Evolutionary conservation across 129 eudicot species (phyloP).

Genomic region (Flaveria ramosissima): DNA sequence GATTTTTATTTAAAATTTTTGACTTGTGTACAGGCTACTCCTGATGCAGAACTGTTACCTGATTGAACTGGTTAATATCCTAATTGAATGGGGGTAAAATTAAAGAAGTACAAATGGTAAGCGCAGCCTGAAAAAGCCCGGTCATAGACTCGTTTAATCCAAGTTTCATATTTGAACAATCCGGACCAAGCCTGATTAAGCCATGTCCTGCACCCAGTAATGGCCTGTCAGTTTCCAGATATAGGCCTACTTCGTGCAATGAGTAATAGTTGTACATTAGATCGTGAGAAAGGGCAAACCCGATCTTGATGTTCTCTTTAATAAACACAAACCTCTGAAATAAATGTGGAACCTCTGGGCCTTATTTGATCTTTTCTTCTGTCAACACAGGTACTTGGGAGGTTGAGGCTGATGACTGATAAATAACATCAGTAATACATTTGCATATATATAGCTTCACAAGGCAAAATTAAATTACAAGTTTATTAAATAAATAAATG

Average conservation of each 20-base stretch:
- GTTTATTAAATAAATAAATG: constrained; percentile 1
- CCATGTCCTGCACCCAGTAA: background rate
- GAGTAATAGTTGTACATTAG: no score
- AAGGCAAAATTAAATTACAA: constrained; percentile 14
- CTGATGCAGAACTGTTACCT: no score
- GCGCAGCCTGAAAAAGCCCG: no score
- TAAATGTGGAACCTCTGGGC: background rate
- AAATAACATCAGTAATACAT: constrained; percentile 7
- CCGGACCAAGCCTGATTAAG: no score
- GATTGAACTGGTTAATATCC: no score
- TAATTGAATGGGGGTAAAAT: no score
- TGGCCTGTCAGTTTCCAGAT: background rate
- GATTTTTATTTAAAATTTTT: background rate
- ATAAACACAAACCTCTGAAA: background rate
- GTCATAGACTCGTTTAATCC: background rate
- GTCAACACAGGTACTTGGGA: constrained; percentile 6
- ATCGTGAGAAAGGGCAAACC: background rate
- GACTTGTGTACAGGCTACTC: no score
- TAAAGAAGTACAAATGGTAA: no score
- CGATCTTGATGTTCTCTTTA: background rate
- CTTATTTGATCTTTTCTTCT: background rate
- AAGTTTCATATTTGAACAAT: background rate
- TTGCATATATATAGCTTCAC: constrained; percentile 21
- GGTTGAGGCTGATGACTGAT: constrained; percentile 8
- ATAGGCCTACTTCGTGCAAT: background rate